Conservation (phyloP, 306 rosid genomes). For the Rosa chinensis region DNA sequence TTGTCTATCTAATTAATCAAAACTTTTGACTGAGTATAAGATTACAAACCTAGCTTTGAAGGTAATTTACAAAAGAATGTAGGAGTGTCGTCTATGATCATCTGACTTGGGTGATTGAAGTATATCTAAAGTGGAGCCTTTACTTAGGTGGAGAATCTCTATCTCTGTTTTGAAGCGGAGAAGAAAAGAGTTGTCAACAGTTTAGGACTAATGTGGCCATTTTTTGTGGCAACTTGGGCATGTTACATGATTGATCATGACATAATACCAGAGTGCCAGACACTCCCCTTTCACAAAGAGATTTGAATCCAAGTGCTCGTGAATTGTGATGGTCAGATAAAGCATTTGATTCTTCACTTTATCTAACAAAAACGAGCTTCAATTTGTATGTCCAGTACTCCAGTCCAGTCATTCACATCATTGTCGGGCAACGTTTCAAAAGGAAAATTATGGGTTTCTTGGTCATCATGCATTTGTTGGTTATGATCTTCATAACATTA, state of each 20-base stretch:
- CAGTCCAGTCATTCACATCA: constrained; percentile 5
- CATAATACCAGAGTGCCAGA: neutral
- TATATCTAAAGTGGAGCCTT: constrained; percentile 27
- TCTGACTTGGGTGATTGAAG: constrained; percentile 29
- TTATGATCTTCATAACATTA: neutral
- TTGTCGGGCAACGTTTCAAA: neutral
- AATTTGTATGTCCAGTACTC: constrained; percentile 7
- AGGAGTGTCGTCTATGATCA: neutral
- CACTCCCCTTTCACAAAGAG: constrained; percentile 16
- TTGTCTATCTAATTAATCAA: neutral
- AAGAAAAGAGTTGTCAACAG: constrained; percentile 36
- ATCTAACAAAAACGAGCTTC: neutral
- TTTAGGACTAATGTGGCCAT: constrained; percentile 17
- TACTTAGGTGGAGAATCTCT: constrained; percentile 35
- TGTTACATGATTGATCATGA: neutral
- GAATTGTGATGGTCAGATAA: neutral
- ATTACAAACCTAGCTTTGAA: neutral
- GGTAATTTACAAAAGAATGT: neutral
- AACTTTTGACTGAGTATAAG: neutral
- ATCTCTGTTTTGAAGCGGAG: constrained; percentile 31
- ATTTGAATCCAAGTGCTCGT: neutral
- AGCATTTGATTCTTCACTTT: constrained; percentile 20
- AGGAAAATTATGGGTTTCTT: neutral
- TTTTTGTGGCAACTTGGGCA: constrained; percentile 33
- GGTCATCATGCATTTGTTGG: constrained; percentile 4